These are phyloP conservation scores for Magnaporthales sp. DNA, from an alignment of 2,329 filamentous ascomycete species.

Conservation along the genomic window DNA sequence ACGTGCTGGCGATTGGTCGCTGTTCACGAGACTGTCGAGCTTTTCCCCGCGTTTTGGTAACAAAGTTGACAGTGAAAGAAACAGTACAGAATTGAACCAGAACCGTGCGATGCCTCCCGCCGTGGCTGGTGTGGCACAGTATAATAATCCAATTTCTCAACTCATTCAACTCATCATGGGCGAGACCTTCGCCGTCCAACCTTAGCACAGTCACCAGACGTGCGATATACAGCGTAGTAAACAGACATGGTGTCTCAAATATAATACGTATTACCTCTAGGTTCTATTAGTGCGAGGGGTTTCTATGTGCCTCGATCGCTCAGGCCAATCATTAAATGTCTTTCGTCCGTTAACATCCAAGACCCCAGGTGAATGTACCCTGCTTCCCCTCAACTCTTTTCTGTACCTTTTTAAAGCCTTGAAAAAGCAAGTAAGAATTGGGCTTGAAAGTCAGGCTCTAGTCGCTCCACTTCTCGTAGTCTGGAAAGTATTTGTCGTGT, in stretches of 20 bases:
- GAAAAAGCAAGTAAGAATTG: neutral
- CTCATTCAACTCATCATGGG: neutral
- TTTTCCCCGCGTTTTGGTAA: neutral
- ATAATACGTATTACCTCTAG: neutral
- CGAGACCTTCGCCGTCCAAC: neutral
- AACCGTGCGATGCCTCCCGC: neutral
- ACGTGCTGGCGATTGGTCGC: neutral
- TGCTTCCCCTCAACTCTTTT: neutral
- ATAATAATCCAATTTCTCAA: neutral
- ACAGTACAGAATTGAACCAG: neutral
- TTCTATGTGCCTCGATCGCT: neutral
- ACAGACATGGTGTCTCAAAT: neutral
- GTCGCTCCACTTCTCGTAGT: conserved; percentile 36
- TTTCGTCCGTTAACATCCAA: neutral
- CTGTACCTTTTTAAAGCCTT: neutral
- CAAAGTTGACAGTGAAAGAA: neutral
- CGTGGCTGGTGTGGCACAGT: neutral
- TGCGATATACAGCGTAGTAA: neutral
- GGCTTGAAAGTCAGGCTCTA: neutral
- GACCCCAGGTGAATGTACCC: neutral
- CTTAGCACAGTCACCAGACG: neutral
- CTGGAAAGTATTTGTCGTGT: conserved; percentile 46
- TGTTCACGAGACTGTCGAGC: neutral
- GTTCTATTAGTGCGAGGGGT: neutral
- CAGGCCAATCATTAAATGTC: neutral